Base-by-base conservation (phyloP, 1,139 yeast genomes). In the Geotrichum reessii region DNA sequence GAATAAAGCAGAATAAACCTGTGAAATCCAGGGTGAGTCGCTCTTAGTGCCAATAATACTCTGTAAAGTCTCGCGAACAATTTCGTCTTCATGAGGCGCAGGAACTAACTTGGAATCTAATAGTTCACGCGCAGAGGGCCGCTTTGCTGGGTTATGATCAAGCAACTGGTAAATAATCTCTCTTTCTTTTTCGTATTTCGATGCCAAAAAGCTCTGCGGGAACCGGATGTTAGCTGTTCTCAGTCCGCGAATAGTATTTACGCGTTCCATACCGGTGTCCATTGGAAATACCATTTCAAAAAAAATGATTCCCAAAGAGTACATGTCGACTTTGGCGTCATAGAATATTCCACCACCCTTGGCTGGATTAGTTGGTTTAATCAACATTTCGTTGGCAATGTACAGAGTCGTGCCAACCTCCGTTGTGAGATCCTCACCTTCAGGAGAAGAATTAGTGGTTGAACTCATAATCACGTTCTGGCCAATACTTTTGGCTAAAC, bases 241-340 rank as follows among this genome's bases (percentile, higher is more conserved):
- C 55, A 93, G 73, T 40, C 81, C 78, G 61, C 84, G 81, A 28
- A 93, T 74, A 11, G 83, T 87, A 53, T 78, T 78, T 2, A 87
- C 92, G 58, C 99, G 78, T 71, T 95, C 99, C 97, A 95, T 93
- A 2, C 91, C 93, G 0, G 99, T 95, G 17, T 79, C 77, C 68
- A 93, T 78, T 0, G 86, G 78, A 71, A 86, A 90, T 37, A 91
- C 82, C 98, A 95, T 92, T 71, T 95, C 99, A 71, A 93, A 93
- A 69, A 93, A 90, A 1, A 95, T 93, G 33, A 95, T 83, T 3
- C 99, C 99, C 56, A 95, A 74, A 0, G 99, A 91, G 70, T 91
- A 95, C 89, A 95, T 86, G 70, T 95, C 99, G 25, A 93, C 96
- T 65, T 93, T 93, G 63, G 88, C 96, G 68, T 91, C 86, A 69